phyloP scores from a whole-genome alignment of 2,329 filamentous ascomycete genomes.

The Monilinia vaccinii-corymbosi region DNA sequence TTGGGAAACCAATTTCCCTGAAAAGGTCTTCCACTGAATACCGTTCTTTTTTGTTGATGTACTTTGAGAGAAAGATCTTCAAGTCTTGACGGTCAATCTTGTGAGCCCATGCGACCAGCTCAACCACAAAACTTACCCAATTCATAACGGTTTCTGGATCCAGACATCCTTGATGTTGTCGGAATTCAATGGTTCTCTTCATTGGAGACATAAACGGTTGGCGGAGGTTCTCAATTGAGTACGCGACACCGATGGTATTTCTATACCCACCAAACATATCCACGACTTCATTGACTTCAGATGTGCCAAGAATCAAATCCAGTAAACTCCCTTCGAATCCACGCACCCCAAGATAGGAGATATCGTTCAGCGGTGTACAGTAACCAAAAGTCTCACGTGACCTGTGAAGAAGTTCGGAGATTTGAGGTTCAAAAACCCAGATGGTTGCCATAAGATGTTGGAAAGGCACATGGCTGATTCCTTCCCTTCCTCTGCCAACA shows the following conservation, averaged over 20 bases:
- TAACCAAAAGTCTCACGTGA: not conserved
- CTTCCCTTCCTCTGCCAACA: slow-evolving; percentile 22
- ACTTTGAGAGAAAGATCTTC: not conserved
- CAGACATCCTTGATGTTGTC: slow-evolving; percentile 17
- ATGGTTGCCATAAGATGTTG: slow-evolving; percentile 24
- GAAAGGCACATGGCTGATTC: slow-evolving; percentile 19
- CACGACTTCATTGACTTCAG: not conserved
- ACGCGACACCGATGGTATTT: not conserved
- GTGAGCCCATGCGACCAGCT: not conserved
- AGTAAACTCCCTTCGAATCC: not conserved
- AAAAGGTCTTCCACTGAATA: not conserved
- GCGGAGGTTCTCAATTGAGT: not conserved
- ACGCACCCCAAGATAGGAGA: not conserved
- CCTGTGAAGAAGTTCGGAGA: slow-evolving; percentile 21
- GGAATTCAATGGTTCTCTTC: slow-evolving; percentile 18
- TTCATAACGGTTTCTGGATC: slow-evolving; percentile 10
- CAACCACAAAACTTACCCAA: not conserved
- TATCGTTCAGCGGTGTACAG: not conserved
- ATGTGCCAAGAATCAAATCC: not conserved
- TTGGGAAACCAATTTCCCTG: not conserved
- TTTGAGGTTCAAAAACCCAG: slow-evolving; percentile 23
- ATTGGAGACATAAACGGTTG: not conserved
- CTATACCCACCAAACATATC: not conserved
- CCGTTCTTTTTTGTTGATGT: not conserved
- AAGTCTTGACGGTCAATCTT: not conserved